phyloP scores from a whole-genome alignment of 257 asterid species.

The Ajuga chamaepitys region DNA sequence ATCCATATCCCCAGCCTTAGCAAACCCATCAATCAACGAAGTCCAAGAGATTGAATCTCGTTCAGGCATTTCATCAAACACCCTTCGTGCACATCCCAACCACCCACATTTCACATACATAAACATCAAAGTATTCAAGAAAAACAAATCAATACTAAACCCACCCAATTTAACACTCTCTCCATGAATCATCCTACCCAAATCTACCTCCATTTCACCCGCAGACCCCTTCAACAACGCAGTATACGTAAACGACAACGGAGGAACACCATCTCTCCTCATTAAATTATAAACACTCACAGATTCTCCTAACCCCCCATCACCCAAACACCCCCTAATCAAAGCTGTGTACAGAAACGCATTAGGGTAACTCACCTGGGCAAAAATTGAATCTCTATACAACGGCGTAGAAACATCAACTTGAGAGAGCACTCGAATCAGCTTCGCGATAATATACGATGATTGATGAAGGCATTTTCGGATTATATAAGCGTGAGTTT shows the following conservation, averaged over 20 bases:
- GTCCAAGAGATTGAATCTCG: constrained; percentile 68
- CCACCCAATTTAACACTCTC: constrained; percentile 70
- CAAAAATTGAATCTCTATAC: constrained; percentile 43
- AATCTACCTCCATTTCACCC: constrained; percentile 20
- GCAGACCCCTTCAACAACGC: constrained; percentile 55
- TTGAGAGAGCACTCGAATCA: constrained; percentile 57
- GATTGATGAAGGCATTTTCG: constrained; percentile 71
- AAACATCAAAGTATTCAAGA: constrained; percentile 50
- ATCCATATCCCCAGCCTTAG: constrained; percentile 53
- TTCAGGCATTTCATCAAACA: constrained; percentile 79
- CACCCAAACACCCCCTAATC: constrained; percentile 51
- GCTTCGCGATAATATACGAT: constrained; percentile 55
- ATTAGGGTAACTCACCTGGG: constrained; percentile 50
- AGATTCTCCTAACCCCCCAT: constrained; percentile 38
- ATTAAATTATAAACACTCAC: constrained; percentile 43
- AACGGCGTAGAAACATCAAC: constrained; percentile 33
- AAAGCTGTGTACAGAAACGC: constrained; percentile 75
- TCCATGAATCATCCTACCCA: constrained; percentile 67
- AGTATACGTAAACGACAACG: constrained; percentile 70
- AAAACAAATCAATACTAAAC: constrained; percentile 42
- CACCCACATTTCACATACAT: constrained; percentile 66
- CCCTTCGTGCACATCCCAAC: constrained; percentile 43
- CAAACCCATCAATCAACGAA: constrained; percentile 50
- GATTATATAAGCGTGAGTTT: constrained; percentile 49
- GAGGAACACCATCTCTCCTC: constrained; percentile 41